A percentile compares a stretch with the other conserved stretches of the same genome.
Conservation (phyloP, 116 monocot species). For the Zostera marina region DNA sequence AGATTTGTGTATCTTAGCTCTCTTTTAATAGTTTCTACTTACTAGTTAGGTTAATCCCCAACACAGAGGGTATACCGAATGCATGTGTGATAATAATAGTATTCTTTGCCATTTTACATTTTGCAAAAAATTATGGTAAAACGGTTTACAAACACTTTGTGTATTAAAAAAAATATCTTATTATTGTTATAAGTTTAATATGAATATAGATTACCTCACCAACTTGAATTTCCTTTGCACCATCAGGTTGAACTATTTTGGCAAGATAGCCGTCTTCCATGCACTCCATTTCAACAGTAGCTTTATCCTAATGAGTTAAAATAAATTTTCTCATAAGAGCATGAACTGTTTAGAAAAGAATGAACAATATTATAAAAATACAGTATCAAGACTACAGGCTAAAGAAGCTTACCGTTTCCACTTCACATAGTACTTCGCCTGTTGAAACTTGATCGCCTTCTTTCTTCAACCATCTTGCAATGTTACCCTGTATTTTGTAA, state of each 20-base stretch:
- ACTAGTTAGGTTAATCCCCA: too few relatives aligned
- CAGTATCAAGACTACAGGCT: background rate
- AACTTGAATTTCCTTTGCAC: conserved; percentile 76
- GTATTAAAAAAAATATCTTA: too few relatives aligned
- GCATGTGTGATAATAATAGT: too few relatives aligned
- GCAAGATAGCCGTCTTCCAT: conserved; percentile 97
- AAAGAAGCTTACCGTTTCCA: conserved; percentile 71
- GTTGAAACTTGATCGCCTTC: conserved; percentile 91
- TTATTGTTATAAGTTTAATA: too few relatives aligned
- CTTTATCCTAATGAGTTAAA: conserved; percentile 60
- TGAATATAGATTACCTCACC: conserved; percentile 62
- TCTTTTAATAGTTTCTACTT: too few relatives aligned
- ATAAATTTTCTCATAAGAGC: background rate
- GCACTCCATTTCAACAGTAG: conserved; percentile 94
- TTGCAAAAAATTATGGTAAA: too few relatives aligned
- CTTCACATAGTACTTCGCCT: conserved; percentile 92
- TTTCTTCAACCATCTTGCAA: conserved; percentile 87
- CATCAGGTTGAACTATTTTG: conserved; percentile 80
- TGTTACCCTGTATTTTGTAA: conserved; percentile 50
- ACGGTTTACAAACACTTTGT: too few relatives aligned
- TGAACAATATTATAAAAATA: background rate
- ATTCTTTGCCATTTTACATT: too few relatives aligned
- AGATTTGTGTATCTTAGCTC: too few relatives aligned
- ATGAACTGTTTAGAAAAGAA: background rate
- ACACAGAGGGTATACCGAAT: too few relatives aligned